Evolutionary conservation across 495 filamentous ascomycete species (phyloP).

Genomic region (Thermochaetoides thermophila): DNA sequence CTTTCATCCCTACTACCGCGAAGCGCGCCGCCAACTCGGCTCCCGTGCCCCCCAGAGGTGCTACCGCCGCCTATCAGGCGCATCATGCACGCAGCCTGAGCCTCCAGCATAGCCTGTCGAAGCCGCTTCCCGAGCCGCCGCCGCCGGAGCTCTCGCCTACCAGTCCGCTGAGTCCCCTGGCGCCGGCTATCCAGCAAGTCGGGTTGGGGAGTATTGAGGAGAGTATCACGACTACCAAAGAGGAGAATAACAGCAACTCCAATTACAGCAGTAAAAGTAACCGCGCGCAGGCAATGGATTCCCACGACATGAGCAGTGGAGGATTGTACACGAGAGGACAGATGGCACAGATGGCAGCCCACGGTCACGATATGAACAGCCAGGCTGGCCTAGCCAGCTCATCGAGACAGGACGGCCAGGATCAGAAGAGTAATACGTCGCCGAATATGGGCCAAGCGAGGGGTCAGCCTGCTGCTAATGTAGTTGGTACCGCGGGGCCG

Average conservation of each 20-base stretch:
- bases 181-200: constrained; percentile 5
- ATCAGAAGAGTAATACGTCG: constrained; percentile 32
- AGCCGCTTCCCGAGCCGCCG: constrained; percentile 36
- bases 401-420: constrained; percentile 26
- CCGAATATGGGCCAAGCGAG: constrained; percentile 22
- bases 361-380: constrained; percentile 22
- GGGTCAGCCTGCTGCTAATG: constrained; percentile 32
- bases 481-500: constrained; percentile 30
- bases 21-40: constrained; percentile 15
- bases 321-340: constrained; percentile 17
- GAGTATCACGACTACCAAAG: too few relatives aligned
- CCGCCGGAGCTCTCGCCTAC: constrained; percentile 24
- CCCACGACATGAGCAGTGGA: constrained; percentile 34
- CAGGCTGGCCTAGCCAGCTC: constrained; percentile 38
- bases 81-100: constrained; percentile 37
- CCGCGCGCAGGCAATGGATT: too few relatives aligned
- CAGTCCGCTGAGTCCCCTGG: constrained; percentile 20
- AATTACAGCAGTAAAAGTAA: too few relatives aligned
- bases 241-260: too few relatives aligned
- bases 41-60: constrained; percentile 12
- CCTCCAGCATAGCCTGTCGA: constrained; percentile 34
- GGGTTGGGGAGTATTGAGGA: constrained; percentile 19
- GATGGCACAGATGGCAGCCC: too few relatives aligned
- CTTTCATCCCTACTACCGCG: constrained; percentile 6
- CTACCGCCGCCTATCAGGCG: constrained; percentile 5